Percentiles rank a stretch among this genome's conserved stretches.
These are phyloP conservation scores for Grosmannia huntii DNA, from an alignment of 2,329 filamentous ascomycete species.

Conservation along the genomic window DNA sequence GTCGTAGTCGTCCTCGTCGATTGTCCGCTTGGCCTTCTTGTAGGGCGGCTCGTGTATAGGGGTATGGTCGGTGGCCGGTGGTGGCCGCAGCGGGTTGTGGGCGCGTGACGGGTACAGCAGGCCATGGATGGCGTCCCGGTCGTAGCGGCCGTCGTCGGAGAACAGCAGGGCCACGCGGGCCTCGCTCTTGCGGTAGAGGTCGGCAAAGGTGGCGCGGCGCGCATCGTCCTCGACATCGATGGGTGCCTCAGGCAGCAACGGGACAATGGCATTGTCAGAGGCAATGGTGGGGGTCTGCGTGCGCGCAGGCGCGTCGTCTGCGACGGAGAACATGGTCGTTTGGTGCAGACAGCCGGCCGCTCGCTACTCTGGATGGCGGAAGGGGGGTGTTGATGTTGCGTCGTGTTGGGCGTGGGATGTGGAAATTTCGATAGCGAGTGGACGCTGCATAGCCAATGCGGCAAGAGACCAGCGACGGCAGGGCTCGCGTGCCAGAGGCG, in stretches of 20 bases:
- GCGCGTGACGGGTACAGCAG: conserved; percentile 27
- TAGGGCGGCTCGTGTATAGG: conserved; percentile 46
- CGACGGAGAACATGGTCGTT: conserved; percentile 38
- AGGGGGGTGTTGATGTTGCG: background rate
- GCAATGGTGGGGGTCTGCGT: conserved; percentile 32
- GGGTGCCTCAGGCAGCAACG: conserved; percentile 48
- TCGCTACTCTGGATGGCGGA: background rate
- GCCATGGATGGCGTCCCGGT: conserved; percentile 39
- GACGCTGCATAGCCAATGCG: conserved; percentile 10
- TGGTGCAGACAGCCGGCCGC: conserved; percentile 21
- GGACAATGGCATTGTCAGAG: conserved; percentile 27
- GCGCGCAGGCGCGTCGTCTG: conserved; percentile 45
- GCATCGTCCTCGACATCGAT: conserved; percentile 53
- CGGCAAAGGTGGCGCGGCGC: conserved; percentile 60
- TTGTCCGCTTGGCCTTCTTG: conserved; percentile 65
- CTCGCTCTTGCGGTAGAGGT: conserved; percentile 67
- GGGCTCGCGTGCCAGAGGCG: conserved; percentile 36
- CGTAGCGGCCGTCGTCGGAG: conserved; percentile 39
- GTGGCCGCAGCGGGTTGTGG: conserved; percentile 31
- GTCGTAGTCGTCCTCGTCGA: conserved; percentile 77
- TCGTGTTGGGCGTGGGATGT: conserved; percentile 20
- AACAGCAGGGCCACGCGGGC: conserved; percentile 69
- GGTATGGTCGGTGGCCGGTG: conserved; percentile 44
- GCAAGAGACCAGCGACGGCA: conserved; percentile 1
- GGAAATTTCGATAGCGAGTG: background rate